Conservation (phyloP, 257 asterid species). For the Solanum sejunctum region DNA sequence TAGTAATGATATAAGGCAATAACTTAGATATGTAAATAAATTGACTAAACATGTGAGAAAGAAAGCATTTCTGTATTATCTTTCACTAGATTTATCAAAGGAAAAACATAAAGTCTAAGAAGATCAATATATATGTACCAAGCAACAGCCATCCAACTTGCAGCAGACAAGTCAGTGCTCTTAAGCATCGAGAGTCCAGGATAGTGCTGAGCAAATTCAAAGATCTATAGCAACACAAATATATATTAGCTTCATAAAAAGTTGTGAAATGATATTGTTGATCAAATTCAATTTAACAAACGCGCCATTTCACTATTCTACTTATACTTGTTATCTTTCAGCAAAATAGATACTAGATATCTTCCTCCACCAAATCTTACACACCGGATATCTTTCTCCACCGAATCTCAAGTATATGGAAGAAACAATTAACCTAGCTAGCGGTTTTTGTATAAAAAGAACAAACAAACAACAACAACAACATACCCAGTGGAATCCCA, state of each 20-base stretch:
- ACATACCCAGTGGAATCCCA: too few species aligned
- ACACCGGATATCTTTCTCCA: neutral
- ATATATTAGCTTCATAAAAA: neutral
- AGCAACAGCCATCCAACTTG: constrained; percentile 87
- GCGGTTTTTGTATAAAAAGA: neutral
- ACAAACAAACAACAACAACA: too few species aligned
- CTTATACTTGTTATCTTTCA: neutral
- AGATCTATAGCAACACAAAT: neutral
- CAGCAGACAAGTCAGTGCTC: constrained; percentile 78
- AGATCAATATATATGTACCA: constrained; percentile 30
- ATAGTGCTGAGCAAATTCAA: constrained; percentile 2
- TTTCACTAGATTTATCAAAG: neutral
- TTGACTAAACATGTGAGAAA: neutral
- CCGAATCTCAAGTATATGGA: neutral
- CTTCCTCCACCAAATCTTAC: neutral
- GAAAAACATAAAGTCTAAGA: neutral
- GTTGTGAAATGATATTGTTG: neutral
- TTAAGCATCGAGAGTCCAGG: constrained; percentile 55
- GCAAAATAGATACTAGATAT: neutral
- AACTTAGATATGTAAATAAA: neutral
- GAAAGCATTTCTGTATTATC: neutral
- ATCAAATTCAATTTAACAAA: neutral
- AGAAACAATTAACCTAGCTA: neutral
- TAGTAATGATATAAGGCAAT: neutral
- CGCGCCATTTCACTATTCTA: neutral